phyloP scores from a whole-genome alignment of 129 eudicot species.

The Flaveria linearis region DNA sequence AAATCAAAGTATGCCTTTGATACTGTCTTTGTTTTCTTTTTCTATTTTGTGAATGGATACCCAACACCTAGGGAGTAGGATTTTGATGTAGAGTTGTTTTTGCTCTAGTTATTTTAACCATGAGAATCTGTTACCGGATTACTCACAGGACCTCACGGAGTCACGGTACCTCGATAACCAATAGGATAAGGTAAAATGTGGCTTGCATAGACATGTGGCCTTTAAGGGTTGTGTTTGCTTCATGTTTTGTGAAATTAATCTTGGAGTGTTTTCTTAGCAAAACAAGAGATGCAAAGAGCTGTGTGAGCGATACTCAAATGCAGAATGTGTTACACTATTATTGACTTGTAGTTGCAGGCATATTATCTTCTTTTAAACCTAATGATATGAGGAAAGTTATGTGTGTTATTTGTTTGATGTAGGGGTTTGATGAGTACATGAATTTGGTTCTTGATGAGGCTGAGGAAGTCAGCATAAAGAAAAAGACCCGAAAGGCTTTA shows the following conservation, averaged over 20 bases:
- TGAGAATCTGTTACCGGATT: no score
- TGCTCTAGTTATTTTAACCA: neutral
- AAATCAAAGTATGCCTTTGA: neutral
- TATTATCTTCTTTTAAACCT: neutral
- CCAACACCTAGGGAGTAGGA: neutral
- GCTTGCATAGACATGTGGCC: no score
- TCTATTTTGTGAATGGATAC: neutral
- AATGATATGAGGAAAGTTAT: neutral
- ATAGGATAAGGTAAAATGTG: neutral
- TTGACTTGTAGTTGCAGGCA: neutral
- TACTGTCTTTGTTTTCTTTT: neutral
- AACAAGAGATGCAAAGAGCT: neutral
- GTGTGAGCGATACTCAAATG: neutral
- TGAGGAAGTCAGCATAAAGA: constrained; percentile 74
- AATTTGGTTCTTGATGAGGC: constrained; percentile 80
- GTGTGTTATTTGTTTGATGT: neutral
- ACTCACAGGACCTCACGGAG: neutral
- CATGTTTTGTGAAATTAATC: neutral
- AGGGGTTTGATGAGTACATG: constrained; percentile 88
- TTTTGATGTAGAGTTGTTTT: constrained; percentile 14
- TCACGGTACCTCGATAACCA: no score
- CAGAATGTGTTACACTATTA: neutral
- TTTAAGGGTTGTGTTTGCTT: neutral
- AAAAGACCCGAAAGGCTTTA: constrained; percentile 63
- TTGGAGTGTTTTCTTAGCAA: neutral